Evolutionary conservation across 2,329 filamentous ascomycete genomes (phyloP).

Genomic region (Thermothelomyces thermophilus): DNA sequence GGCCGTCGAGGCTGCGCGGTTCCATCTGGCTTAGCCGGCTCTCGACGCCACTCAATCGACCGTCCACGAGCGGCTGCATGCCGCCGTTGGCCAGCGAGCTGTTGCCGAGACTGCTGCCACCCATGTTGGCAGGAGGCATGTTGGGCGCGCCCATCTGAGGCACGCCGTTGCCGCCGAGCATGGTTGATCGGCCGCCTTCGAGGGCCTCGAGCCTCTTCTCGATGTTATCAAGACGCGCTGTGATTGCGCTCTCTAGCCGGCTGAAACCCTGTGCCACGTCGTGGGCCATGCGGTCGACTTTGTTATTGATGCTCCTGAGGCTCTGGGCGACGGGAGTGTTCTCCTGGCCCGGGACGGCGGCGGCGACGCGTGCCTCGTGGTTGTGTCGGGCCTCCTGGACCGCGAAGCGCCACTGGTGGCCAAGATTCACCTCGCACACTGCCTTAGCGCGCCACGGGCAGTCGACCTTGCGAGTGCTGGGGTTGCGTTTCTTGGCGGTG

Average conservation of each 20-base stretch:
- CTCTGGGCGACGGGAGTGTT: slow-evolving; percentile 52
- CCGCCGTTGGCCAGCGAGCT: slow-evolving; percentile 24
- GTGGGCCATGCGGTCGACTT: slow-evolving; percentile 52
- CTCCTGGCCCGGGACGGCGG: slow-evolving; percentile 49
- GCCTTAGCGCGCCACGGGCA: slow-evolving; percentile 59
- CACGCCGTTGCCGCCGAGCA: slow-evolving; percentile 23
- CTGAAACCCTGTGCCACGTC: slow-evolving; percentile 48
- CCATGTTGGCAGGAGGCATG: slow-evolving; percentile 28
- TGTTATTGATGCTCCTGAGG: slow-evolving; percentile 52
- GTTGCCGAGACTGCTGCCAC: slow-evolving; percentile 22
- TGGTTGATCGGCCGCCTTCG: slow-evolving; percentile 17
- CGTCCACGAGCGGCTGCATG: slow-evolving; percentile 24
- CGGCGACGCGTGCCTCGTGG: slow-evolving; percentile 52
- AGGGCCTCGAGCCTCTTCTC: slow-evolving; percentile 34
- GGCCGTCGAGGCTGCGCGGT: slow-evolving; percentile 21
- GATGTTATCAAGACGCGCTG: slow-evolving; percentile 50
- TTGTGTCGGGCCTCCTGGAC: slow-evolving; percentile 56
- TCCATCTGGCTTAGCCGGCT: slow-evolving; percentile 26
- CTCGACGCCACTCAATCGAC: slow-evolving; percentile 25
- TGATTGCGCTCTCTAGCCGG: slow-evolving; percentile 45
- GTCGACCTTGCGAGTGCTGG: slow-evolving; percentile 57
- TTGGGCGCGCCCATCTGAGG: slow-evolving; percentile 23
- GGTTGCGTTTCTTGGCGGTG: slow-evolving; percentile 58
- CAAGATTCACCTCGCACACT: slow-evolving; percentile 56
- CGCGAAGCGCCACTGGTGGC: slow-evolving; percentile 58